These are phyloP conservation scores for Nyctanthes arbortristis DNA, from an alignment of 257 asterid species.

Conservation along the genomic window DNA sequence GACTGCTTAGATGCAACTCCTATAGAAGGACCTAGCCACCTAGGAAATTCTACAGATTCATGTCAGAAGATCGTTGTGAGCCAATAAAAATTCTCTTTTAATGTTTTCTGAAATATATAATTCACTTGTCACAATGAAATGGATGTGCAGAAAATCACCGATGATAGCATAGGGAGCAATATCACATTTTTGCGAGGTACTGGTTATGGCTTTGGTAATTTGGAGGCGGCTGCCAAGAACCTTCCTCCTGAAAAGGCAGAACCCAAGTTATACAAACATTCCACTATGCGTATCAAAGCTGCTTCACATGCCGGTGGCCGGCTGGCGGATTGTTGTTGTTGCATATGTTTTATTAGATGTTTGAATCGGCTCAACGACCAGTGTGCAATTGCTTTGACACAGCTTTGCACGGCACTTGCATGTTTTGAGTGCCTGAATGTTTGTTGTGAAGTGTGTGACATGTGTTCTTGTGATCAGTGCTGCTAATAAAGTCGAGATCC, in stretches of 20 bases:
- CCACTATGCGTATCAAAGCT: conserved; percentile 52
- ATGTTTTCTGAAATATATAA: background rate
- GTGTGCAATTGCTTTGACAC: conserved; percentile 61
- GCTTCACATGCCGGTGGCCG: conserved; percentile 56
- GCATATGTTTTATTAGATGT: conserved; percentile 71
- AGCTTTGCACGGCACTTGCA: conserved; percentile 71
- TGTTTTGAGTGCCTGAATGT: conserved; percentile 68
- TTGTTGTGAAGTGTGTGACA: conserved; percentile 73
- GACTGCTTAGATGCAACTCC: too few species aligned
- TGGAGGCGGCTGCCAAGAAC: conserved; percentile 65
- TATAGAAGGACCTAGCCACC: too few species aligned
- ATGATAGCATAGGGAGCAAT: conserved; percentile 32
- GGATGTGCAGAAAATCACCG: conserved; percentile 44
- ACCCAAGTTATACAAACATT: conserved; percentile 57
- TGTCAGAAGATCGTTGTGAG: background rate
- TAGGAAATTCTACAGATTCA: background rate
- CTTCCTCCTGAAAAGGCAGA: conserved; percentile 61
- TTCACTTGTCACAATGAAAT: background rate
- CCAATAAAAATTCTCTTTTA: background rate
- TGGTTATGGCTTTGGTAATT: conserved; percentile 65
- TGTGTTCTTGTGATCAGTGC: conserved; percentile 51
- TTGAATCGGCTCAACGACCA: conserved; percentile 61
- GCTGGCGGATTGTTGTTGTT: conserved; percentile 60
- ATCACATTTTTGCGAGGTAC: conserved; percentile 42
- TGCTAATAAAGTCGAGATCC: too few species aligned